Evolutionary conservation across 495 filamentous ascomycete genomes (phyloP), one percentile per base, ranked within the genome.

Genomic region (Xylona heveae): DNA sequence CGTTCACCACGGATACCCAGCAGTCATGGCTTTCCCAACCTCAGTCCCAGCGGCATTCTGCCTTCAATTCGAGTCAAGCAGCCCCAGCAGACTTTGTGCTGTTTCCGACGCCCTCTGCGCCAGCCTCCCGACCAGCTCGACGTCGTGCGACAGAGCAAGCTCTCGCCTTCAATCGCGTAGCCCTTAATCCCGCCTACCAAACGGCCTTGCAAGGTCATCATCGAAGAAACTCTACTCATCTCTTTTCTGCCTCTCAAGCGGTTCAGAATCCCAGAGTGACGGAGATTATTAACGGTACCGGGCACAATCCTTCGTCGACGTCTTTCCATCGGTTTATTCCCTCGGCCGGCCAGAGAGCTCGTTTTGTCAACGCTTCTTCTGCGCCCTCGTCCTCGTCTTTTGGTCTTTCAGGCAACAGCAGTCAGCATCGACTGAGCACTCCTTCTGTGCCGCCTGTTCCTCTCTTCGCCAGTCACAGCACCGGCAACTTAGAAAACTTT

Each of bases 1-100:
- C 65, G 60, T 64, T 61, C 64, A 71, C 52, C 59, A 73, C 68
- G 68, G 67, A 69, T 69, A 56, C 59, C 49, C 64, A 63, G 55
- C 58, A 61, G 66, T 31, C 57, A 73, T 71, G 67, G 66, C 66
- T 62, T 54, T 57, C 64, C 51, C 49, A 63, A 56, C 58, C 66
- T 50, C 55, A 51, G 44, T 48, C 42, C 34, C 56, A 48, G 47
- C 50, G 44, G 45, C 53, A 39, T 37, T 36, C 31, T 37, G 28
- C 40, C 38, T 42, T 36, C 48, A 48, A 51, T 44, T 47, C 52
- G 57, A 30, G 48, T 44, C 31, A 44, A 46, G 40, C 50, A 38
- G 27, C 47, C 27, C 12, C 48, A 46, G 26, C 35, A 38, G 38
- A 59, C 52, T 59, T 59, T 44, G 48, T 50, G 30, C 54, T 59